Conservation (phyloP, 1,284 basidiomycete species). For the Boletus holoroseus region DNA sequence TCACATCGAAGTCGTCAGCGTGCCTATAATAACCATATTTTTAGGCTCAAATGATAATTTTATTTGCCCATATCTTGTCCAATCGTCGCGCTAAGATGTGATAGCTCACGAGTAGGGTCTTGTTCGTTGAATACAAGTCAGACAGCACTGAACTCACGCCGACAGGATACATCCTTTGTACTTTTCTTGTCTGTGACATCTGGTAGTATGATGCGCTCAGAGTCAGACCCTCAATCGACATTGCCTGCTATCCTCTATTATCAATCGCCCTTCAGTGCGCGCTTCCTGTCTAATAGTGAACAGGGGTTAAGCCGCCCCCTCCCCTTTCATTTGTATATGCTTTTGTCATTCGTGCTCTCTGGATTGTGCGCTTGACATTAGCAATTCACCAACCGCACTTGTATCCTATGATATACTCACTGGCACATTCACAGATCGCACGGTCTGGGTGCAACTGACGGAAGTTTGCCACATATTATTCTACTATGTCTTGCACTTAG, state of each 20-base stretch:
- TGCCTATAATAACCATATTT: constrained; percentile 5
- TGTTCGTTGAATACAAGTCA: background rate
- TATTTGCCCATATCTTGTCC: constrained; percentile 6
- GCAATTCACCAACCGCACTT: background rate
- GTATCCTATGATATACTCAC: background rate
- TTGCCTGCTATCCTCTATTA: background rate
- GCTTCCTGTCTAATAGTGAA: background rate
- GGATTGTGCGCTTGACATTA: background rate
- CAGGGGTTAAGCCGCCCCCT: background rate
- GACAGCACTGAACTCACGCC: background rate
- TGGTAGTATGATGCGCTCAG: background rate
- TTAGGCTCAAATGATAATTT: constrained; percentile 11
- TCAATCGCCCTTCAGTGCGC: background rate
- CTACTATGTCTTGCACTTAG: background rate
- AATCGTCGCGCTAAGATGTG: background rate
- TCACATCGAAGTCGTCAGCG: background rate
- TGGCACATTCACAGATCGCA: background rate
- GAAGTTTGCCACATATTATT: background rate
- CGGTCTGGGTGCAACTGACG: background rate
- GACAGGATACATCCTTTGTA: background rate
- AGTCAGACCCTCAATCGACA: background rate
- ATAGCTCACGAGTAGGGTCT: constrained; percentile 5
- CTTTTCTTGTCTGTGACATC: background rate
- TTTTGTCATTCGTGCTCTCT: background rate
- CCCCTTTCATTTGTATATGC: background rate